These are phyloP conservation scores for Cochlearia excelsa DNA, from an alignment of 345 rosid species.

Conservation along the genomic window DNA sequence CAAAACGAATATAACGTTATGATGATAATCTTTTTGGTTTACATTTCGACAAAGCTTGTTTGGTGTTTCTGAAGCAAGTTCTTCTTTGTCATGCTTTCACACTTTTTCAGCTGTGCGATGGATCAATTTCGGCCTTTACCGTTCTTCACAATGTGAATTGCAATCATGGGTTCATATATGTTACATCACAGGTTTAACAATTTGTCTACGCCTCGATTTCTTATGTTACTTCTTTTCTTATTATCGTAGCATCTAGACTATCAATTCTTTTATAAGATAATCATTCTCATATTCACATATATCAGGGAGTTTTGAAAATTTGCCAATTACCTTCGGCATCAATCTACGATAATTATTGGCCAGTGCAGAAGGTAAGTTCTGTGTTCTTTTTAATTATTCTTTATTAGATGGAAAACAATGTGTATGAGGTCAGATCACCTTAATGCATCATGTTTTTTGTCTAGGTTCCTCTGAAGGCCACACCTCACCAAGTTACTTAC, in stretches of 20 bases:
- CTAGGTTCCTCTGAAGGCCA: constrained; percentile 87
- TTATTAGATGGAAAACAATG: constrained; percentile 14
- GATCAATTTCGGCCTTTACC: constrained; percentile 89
- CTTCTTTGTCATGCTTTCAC: constrained; percentile 28
- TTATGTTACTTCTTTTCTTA: constrained; percentile 13
- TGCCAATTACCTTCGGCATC: constrained; percentile 82
- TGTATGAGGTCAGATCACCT: constrained; percentile 21
- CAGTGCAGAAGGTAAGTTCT: constrained; percentile 74
- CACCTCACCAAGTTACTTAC: constrained; percentile 98
- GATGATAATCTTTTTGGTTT: constrained; percentile 11
- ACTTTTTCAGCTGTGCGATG: constrained; percentile 79
- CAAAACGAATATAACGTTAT: constrained; percentile 18
- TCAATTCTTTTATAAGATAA: constrained; percentile 16
- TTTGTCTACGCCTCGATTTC: constrained; percentile 16
- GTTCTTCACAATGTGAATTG: constrained; percentile 98
- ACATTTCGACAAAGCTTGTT: constrained; percentile 6
- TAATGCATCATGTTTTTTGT: constrained; percentile 22
- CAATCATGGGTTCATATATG: constrained; percentile 91
- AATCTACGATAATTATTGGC: constrained; percentile 94
- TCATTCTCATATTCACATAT: constrained; percentile 27
- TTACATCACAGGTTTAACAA: constrained; percentile 73
- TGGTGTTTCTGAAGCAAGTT: constrained; percentile 26
- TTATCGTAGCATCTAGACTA: constrained; percentile 22
- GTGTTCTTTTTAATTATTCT: background rate
- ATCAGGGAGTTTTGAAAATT: constrained; percentile 85